A percentile compares a stretch with the other conserved stretches of the same genome.
Conservation (phyloP, 139 green algal genomes). For the Auxenochlorella protothecoides region DNA sequence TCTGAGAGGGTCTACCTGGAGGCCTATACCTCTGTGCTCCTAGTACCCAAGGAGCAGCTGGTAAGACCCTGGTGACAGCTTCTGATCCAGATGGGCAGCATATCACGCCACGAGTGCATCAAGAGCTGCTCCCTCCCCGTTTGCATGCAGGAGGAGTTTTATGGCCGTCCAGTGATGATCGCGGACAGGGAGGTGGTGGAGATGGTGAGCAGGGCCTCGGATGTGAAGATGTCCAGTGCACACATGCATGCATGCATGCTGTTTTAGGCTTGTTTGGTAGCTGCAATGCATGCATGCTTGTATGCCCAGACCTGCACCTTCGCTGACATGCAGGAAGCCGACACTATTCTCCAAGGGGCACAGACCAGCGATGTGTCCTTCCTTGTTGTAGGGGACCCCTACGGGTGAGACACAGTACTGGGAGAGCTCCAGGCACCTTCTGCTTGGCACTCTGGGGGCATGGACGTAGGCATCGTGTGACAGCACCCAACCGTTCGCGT, state of each 20-base stretch:
- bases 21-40: slow-evolving; percentile 92
- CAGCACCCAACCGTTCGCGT: too few species aligned
- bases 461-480: not conserved
- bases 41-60: slow-evolving; percentile 73
- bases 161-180: slow-evolving; percentile 77
- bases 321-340: slow-evolving; percentile 40
- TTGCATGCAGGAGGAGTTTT: slow-evolving; percentile 76
- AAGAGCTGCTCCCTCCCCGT: not conserved
- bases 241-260: not conserved
- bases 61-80: slow-evolving; percentile 24
- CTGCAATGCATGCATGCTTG: not conserved
- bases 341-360: slow-evolving; percentile 76
- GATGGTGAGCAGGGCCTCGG: slow-evolving; percentile 34
- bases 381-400: slow-evolving; percentile 94
- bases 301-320: not conserved
- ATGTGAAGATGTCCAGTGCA: not conserved
- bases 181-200: slow-evolving; percentile 93
- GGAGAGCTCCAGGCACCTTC: not conserved
- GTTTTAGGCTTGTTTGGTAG: not conserved
- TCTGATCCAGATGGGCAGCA: not conserved
- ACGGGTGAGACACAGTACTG: slow-evolving; percentile 50
- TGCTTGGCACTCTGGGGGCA: not conserved
- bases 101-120: not conserved
- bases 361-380: slow-evolving; percentile 80
- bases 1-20: slow-evolving; percentile 83